Evolutionary conservation across 139 green algal genomes (phyloP).

Genomic region (Marvania coccoides): DNA sequence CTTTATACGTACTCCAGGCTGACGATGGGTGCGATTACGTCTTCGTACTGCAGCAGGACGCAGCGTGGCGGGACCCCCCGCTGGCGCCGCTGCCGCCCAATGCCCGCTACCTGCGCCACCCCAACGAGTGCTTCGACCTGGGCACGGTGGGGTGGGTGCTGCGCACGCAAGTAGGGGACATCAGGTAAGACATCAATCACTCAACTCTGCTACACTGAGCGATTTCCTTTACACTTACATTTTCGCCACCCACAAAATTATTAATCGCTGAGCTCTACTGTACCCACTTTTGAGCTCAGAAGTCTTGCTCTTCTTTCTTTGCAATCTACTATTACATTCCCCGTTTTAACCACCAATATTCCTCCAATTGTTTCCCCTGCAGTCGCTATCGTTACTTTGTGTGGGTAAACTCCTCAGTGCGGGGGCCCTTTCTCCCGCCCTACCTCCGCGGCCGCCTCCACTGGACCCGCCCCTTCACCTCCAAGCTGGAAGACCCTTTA

Average conservation of each 20-base stretch:
- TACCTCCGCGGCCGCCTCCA: slow-evolving; percentile 35
- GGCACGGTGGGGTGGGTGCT: slow-evolving; percentile 73
- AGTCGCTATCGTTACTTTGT: slow-evolving; percentile 32
- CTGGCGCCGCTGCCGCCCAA: slow-evolving; percentile 51
- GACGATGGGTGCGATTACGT: slow-evolving; percentile 59
- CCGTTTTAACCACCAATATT: neutral
- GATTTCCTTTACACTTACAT: no score
- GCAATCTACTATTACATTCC: no score
- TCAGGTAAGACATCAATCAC: slow-evolving; percentile 9
- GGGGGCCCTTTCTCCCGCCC: slow-evolving; percentile 41
- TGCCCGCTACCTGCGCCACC: slow-evolving; percentile 51
- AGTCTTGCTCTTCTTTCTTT: no score
- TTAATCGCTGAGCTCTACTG: no score
- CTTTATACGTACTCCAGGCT: neutral
- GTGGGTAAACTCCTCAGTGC: slow-evolving; percentile 41
- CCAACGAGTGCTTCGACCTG: slow-evolving; percentile 76
- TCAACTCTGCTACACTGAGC: no score
- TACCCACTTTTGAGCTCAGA: no score
- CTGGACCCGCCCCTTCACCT: slow-evolving; percentile 26
- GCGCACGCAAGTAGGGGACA: slow-evolving; percentile 20
- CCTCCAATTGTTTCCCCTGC: neutral
- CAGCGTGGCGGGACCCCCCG: neutral
- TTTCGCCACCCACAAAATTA: no score
- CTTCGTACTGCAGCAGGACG: slow-evolving; percentile 52
- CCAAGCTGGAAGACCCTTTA: slow-evolving; percentile 19